Conservation (phyloP, 192 early-diverging fungal species). For the Kickxella alabastrina region DNA sequence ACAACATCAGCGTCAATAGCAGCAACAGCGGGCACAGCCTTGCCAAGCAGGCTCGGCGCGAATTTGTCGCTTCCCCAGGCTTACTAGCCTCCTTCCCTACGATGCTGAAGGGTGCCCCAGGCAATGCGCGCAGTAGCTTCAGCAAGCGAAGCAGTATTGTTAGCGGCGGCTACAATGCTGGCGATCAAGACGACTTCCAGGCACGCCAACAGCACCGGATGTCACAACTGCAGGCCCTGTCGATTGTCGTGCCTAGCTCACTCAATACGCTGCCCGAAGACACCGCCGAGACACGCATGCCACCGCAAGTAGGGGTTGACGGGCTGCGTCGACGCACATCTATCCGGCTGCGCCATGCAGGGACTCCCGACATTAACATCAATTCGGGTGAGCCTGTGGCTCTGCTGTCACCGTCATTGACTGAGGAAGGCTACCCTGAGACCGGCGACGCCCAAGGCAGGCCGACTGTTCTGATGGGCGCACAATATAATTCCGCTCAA, state of each 20-base stretch:
- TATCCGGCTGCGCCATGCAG: constrained; percentile 18
- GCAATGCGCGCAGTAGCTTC: background rate
- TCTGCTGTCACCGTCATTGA: constrained; percentile 4
- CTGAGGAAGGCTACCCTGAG: constrained; percentile 3
- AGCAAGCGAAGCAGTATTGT: background rate
- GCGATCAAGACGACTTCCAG: too few relatives aligned
- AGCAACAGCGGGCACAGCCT: background rate
- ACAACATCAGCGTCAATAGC: constrained; percentile 13
- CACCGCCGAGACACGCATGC: background rate
- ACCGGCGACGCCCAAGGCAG: too few relatives aligned
- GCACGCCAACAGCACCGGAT: too few relatives aligned
- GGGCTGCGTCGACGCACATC: constrained; percentile 41
- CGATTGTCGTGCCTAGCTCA: too few relatives aligned
- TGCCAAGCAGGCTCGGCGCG: constrained; percentile 5
- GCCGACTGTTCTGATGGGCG: too few relatives aligned
- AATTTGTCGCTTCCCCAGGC: background rate
- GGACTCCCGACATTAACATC: constrained; percentile 28
- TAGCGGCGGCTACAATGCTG: too few relatives aligned
- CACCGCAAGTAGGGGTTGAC: background rate
- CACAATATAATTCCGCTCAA: too few relatives aligned
- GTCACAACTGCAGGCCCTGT: too few relatives aligned
- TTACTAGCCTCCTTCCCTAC: background rate
- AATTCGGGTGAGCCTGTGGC: background rate
- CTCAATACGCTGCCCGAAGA: background rate
- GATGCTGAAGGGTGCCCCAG: background rate